Conservation (phyloP, 75 land plant species). For the Azolla pinnata region DNA sequence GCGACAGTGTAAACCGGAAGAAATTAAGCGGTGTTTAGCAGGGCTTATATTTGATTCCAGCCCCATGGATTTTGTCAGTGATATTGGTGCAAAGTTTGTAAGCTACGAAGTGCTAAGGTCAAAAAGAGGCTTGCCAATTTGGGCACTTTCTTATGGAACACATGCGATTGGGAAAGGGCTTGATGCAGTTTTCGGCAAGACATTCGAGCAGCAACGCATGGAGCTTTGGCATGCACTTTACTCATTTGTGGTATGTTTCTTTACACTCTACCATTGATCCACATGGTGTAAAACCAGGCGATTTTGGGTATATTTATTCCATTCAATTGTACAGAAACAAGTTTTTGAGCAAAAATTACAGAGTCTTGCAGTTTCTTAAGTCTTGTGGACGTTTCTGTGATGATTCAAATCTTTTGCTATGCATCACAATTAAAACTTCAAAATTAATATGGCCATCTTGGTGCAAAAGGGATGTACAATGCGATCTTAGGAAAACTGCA, state of each 20-base stretch:
- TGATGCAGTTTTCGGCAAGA: constrained; percentile 53
- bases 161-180: constrained; percentile 42
- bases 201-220: constrained; percentile 63
- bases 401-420: too few species aligned
- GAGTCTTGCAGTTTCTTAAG: too few species aligned
- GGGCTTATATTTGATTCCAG: constrained; percentile 89
- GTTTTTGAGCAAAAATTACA: too few species aligned
- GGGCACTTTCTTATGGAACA: constrained; percentile 40
- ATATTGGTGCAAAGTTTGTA: constrained; percentile 52
- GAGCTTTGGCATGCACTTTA: constrained; percentile 79
- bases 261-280: too few species aligned
- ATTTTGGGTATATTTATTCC: too few species aligned
- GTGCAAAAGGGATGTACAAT: too few species aligned
- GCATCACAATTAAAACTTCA: too few species aligned
- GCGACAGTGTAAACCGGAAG: constrained; percentile 3
- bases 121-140: constrained; percentile 21
- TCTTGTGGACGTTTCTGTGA: too few species aligned
- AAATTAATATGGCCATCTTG: too few species aligned
- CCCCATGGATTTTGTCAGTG: constrained; percentile 75
- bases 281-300: too few species aligned
- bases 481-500: too few species aligned
- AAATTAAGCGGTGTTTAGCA: constrained; percentile 29
- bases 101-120: constrained; percentile 27
- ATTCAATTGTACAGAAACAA: too few species aligned
- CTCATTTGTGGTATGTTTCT: constrained; percentile 73